phyloP scores from a whole-genome alignment of 2,329 filamentous ascomycete species.

The Penicillium hesseltinei region DNA sequence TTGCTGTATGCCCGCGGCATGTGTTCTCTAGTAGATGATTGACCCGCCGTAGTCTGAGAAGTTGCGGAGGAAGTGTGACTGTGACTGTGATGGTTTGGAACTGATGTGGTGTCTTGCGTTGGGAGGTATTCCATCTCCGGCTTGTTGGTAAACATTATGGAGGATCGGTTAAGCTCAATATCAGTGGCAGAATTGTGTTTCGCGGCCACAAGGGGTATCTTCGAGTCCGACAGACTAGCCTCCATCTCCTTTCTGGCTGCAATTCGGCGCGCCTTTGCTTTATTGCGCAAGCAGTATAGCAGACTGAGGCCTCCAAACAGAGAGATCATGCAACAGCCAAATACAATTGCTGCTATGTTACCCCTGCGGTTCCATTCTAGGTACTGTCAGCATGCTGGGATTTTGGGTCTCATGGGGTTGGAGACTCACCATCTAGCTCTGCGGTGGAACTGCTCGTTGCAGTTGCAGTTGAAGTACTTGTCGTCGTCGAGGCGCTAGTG shows the following conservation, averaged over 20 bases:
- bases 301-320: constrained; percentile 11
- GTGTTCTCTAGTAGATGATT: not conserved
- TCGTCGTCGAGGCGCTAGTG: not conserved
- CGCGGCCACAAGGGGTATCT: not conserved
- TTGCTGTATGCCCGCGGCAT: not conserved
- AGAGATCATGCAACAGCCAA: constrained; percentile 9
- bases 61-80: not conserved
- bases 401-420: no score
- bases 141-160: constrained; percentile 9
- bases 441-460: constrained; percentile 5
- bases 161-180: constrained; percentile 3
- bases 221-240: not conserved
- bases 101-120: not conserved
- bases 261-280: constrained; percentile 14
- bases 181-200: not conserved
- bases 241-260: constrained; percentile 5
- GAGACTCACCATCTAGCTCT: not conserved
- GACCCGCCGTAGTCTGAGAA: not conserved
- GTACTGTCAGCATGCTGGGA: not conserved
- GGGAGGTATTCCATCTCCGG: not conserved
- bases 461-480: constrained; percentile 7
- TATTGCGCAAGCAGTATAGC: constrained; percentile 1
- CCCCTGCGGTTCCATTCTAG: constrained; percentile 10
- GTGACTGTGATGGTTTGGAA: not conserved
- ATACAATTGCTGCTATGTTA: constrained; percentile 15